Conservation (phyloP, 2,329 filamentous ascomycete species). For the Fusarium mangiferae region DNA sequence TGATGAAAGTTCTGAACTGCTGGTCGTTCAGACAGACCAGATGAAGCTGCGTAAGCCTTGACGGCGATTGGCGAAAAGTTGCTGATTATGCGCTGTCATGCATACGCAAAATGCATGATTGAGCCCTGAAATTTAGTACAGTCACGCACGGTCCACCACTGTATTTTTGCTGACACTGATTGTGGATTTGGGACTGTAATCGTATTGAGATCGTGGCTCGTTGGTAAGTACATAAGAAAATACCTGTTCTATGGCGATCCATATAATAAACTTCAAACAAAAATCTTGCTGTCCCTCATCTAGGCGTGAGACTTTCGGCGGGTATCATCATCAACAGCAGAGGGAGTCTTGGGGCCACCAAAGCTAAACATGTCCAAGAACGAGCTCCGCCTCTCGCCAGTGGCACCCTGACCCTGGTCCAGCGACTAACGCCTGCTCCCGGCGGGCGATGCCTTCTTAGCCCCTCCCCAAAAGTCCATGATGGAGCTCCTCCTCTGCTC, state of each 20-base stretch:
- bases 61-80: background rate
- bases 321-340: constrained; percentile 6
- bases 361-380: constrained; percentile 32
- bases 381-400: constrained; percentile 25
- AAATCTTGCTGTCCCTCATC: background rate
- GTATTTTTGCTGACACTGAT: background rate
- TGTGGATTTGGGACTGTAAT: background rate
- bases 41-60: background rate
- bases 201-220: background rate
- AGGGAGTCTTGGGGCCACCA: constrained; percentile 17
- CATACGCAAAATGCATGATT: background rate
- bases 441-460: constrained; percentile 18
- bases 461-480: constrained; percentile 24
- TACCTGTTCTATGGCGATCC: background rate
- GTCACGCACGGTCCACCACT: background rate
- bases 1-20: background rate
- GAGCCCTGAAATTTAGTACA: background rate
- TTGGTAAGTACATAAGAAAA: constrained; percentile 1
- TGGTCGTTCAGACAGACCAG: background rate
- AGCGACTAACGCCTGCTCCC: constrained; percentile 18
- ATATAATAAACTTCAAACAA: background rate
- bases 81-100: constrained; percentile 1
- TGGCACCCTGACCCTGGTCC: constrained; percentile 4
- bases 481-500: constrained; percentile 31
- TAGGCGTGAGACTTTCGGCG: constrained; percentile 31